Evolutionary conservation across 495 filamentous ascomycete genomes (phyloP).

Genomic region (Parathielavia appendiculata): DNA sequence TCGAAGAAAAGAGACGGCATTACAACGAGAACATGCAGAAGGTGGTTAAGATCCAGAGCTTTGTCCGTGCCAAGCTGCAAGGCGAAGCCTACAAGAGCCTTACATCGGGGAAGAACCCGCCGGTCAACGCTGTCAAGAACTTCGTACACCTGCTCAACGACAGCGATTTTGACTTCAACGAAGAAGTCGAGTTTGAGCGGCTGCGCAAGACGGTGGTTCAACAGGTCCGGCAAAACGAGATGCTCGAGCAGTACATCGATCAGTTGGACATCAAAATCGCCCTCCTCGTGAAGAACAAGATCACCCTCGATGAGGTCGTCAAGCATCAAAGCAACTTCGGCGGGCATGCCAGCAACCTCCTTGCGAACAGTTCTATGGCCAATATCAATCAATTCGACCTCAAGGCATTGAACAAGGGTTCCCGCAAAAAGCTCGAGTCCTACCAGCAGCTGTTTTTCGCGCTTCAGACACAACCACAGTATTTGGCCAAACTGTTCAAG

Average conservation of each 20-base stretch:
- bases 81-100: conserved; percentile 96
- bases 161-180: conserved; percentile 97
- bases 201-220: conserved; percentile 91
- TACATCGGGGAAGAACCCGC: conserved; percentile 94
- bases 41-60: conserved; percentile 97
- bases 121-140: conserved; percentile 91
- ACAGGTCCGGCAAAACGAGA: conserved; percentile 92
- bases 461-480: conserved; percentile 93
- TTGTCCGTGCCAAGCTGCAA: conserved; percentile 86
- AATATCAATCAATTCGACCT: conserved; percentile 92
- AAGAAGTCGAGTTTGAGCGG: conserved; percentile 93
- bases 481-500: conserved; percentile 82
- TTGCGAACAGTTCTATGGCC: conserved; percentile 80
- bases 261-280: conserved; percentile 99
- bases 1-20: conserved; percentile 78
- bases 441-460: conserved; percentile 98
- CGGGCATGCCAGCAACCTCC: conserved; percentile 77
- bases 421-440: conserved; percentile 85
- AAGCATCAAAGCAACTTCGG: conserved; percentile 96
- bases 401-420: conserved; percentile 95
- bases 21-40: conserved; percentile 97
- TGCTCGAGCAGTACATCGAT: conserved; percentile 95
- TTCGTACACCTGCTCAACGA: conserved; percentile 98
- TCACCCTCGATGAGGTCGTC: conserved; percentile 95
- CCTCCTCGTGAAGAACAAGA: conserved; percentile 97